phyloP scores from a whole-genome alignment of 768 basidiomycete species.

The Leucocoprinus birnbaumii region DNA sequence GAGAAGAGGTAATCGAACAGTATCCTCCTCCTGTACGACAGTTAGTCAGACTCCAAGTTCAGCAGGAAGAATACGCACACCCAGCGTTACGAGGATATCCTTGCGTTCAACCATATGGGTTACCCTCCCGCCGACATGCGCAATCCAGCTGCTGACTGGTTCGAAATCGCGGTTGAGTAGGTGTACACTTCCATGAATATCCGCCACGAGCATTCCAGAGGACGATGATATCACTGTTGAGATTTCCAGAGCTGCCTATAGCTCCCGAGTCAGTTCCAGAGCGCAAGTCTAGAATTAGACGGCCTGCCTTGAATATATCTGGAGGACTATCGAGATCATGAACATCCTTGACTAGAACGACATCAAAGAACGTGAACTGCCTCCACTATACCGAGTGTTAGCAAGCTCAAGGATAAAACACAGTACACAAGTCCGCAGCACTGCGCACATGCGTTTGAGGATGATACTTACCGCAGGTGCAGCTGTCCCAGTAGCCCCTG shows the following conservation, averaged over 20 bases:
- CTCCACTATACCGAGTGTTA: constrained; percentile 56
- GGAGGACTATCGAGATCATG: constrained; percentile 76
- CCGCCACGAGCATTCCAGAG: constrained; percentile 72
- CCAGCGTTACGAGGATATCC: constrained; percentile 84
- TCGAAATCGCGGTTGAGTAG: constrained; percentile 75
- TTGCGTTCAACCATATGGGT: constrained; percentile 84
- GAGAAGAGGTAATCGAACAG: constrained; percentile 60
- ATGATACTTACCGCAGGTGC: constrained; percentile 29
- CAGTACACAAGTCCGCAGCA: neutral
- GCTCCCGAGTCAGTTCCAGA: neutral
- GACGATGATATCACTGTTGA: constrained; percentile 65
- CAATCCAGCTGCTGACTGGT: constrained; percentile 70
- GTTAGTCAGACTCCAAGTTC: neutral
- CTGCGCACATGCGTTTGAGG: constrained; percentile 6
- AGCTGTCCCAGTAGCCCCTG: constrained; percentile 22
- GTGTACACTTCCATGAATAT: constrained; percentile 83
- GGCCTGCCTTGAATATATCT: constrained; percentile 69
- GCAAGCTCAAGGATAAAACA: neutral
- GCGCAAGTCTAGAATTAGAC: neutral
- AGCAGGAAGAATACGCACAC: constrained; percentile 50
- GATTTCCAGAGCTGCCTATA: constrained; percentile 65
- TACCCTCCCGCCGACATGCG: constrained; percentile 75
- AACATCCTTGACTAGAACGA: constrained; percentile 69
- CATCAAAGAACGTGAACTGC: constrained; percentile 90
- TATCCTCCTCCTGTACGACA: constrained; percentile 66